Conservation (phyloP, 331 rosid genomes). For the Quercus lobata region DNA sequence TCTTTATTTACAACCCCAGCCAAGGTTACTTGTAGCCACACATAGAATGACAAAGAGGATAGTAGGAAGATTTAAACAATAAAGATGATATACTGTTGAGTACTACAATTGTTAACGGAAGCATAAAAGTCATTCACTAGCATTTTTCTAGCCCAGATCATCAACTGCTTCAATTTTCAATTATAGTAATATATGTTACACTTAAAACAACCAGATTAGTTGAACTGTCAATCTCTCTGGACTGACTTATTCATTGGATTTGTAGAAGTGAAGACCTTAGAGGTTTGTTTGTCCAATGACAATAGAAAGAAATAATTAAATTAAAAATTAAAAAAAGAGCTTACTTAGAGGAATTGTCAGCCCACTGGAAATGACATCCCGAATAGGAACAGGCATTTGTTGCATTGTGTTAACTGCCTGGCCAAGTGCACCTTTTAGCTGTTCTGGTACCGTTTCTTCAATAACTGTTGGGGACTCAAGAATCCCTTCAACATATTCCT, state of each 20-base stretch:
- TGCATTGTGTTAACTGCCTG: conserved; percentile 67
- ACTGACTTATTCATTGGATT: neutral
- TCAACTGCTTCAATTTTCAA: neutral
- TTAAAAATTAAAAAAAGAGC: conserved; percentile 21
- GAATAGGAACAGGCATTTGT: conserved; percentile 76
- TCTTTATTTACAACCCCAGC: neutral
- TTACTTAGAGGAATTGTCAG: conserved; percentile 82
- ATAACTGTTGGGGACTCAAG: conserved; percentile 72
- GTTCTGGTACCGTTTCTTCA: conserved; percentile 78
- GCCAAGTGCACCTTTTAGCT: conserved; percentile 79
- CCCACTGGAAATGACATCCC: conserved; percentile 64
- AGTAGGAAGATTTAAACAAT: neutral
- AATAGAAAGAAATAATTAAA: neutral
- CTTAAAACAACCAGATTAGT: neutral
- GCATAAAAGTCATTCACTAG: too few species aligned
- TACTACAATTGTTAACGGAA: too few species aligned
- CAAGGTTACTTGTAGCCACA: neutral
- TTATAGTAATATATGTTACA: neutral
- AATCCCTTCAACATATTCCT: conserved; percentile 83
- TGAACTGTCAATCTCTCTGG: neutral
- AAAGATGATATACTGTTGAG: neutral
- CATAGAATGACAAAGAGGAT: neutral
- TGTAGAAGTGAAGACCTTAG: neutral
- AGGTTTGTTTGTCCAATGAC: neutral
- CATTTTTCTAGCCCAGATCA: neutral